These are phyloP conservation scores for Periconia sp. DNA, from an alignment of 2,329 filamentous ascomycete species.

Conservation along the genomic window DNA sequence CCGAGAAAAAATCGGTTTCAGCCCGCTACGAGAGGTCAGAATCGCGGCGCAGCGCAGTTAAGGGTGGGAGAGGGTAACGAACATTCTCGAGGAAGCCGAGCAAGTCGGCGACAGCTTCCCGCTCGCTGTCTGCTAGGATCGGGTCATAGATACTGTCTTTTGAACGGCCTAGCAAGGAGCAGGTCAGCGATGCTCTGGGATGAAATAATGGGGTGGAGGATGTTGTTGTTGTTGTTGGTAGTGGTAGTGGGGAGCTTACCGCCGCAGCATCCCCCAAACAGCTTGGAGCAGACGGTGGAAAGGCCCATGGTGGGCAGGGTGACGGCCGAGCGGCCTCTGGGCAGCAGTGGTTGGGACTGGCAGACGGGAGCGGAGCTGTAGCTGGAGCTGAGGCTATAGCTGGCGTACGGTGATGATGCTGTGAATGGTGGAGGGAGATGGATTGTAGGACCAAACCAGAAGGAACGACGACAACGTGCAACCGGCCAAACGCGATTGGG, in stretches of 20 bases:
- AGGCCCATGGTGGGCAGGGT: slow-evolving; percentile 40
- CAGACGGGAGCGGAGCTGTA: slow-evolving; percentile 9
- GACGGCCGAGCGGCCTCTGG: slow-evolving; percentile 25
- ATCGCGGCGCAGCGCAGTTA: slow-evolving; percentile 1
- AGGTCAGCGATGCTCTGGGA: slow-evolving; percentile 19
- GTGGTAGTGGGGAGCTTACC: slow-evolving; percentile 25
- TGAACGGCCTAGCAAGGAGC: slow-evolving; percentile 41
- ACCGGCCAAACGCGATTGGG: too few relatives aligned
- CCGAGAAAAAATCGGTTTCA: slow-evolving; percentile 97
- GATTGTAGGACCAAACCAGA: background rate
- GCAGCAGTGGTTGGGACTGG: slow-evolving; percentile 6
- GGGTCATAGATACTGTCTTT: slow-evolving; percentile 52
- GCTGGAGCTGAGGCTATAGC: slow-evolving; percentile 1
- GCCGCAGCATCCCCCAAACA: slow-evolving; percentile 43
- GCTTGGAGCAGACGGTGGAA: slow-evolving; percentile 38
- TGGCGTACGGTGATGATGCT: background rate
- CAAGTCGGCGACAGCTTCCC: slow-evolving; percentile 94
- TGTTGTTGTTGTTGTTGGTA: background rate
- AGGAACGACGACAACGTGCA: background rate
- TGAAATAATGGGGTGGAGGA: background rate
- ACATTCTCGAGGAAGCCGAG: slow-evolving; percentile 97
- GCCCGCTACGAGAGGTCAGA: slow-evolving; percentile 66
- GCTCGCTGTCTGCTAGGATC: slow-evolving; percentile 90
- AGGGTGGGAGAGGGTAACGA: slow-evolving; percentile 33
- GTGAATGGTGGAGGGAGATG: background rate